Base-by-base conservation (phyloP, 306 rosid genomes). In the Medicago arabica region DNA sequence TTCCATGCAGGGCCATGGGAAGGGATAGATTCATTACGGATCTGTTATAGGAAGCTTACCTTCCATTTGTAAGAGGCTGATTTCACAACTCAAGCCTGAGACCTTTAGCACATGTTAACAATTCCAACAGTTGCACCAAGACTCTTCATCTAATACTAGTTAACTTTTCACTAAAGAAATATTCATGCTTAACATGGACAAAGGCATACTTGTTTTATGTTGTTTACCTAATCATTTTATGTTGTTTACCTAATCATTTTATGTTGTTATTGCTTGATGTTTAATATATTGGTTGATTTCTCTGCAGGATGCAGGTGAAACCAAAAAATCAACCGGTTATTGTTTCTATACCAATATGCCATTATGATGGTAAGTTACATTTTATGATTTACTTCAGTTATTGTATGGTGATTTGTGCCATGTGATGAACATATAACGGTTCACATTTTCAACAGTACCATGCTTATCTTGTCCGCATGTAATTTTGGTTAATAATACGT, bases 301-400 rank as follows among this genome's bases (percentile, higher is more conserved):
- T 78, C 62, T 46, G 51, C 85, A 91, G 98, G 88, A 90, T 94
- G 98, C 93, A 87, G 76, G 95, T 94, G 83, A 88, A 90, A 83
- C 68, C 96, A 13, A 46, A 70, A 66, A 73, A 57, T 10, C 89
- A 87, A 75, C 97, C 98, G 7, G 87, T 87, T 80, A 89, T 91
- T 77, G 85, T 94, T 82, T 87, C 96, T 36, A 0, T 91, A 68
- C 96, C 98, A 53, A 84, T 90, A 82, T 90, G 93, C 83, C 96
- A 94, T 77, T 88, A 91, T 79, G 95, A 94, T 11, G 96, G 97
- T 94, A 61, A 83, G 93, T 79, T 76, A 66, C 78, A 55, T 80
- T 75, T 72, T 36, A 38, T 44, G 69, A 53, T 53, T 51, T 57
- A 74, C 74, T 57, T 75, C 65, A 4, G 31, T 54, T 9, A 54